Conservation (phyloP, 2,329 filamentous ascomycete genomes). For the Orbilia oligospora region DNA sequence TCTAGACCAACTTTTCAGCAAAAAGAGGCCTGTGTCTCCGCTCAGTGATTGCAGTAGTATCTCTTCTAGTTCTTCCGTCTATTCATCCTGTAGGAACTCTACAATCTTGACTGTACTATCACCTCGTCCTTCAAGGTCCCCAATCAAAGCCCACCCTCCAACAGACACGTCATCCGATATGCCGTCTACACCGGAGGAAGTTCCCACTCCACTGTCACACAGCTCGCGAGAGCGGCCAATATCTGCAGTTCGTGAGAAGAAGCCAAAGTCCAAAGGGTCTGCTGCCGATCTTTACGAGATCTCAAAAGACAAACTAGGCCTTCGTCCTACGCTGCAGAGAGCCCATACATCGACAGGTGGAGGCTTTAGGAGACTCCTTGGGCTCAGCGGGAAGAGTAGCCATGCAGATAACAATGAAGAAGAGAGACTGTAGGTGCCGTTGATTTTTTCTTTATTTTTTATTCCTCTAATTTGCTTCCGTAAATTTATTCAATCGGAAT, state of each 20-base stretch:
- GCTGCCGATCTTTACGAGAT: constrained; percentile 48
- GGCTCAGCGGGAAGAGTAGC: constrained; percentile 49
- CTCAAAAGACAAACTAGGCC: constrained; percentile 33
- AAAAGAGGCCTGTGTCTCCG: constrained; percentile 41
- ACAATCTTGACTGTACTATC: constrained; percentile 51
- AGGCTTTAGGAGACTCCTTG: constrained; percentile 51
- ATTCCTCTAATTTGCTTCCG: constrained; percentile 22
- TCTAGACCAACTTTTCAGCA: constrained; percentile 53
- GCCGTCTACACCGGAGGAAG: constrained; percentile 47
- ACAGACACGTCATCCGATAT: constrained; percentile 52
- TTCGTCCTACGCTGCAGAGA: constrained; percentile 54
- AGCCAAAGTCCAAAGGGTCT: constrained; percentile 40
- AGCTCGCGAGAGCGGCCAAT: constrained; percentile 55
- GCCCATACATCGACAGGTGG: constrained; percentile 50
- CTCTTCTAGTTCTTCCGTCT: constrained; percentile 45
- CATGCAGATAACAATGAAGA: constrained; percentile 55
- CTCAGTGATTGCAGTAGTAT: constrained; percentile 56
- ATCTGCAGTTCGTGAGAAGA: constrained; percentile 55
- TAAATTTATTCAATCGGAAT: constrained; percentile 21
- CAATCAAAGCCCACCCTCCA: constrained; percentile 29
- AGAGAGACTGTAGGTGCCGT: constrained; percentile 51
- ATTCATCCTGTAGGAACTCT: constrained; percentile 46
- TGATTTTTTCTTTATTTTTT: constrained; percentile 23
- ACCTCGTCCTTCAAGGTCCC: constrained; percentile 46
- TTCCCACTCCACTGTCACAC: constrained; percentile 54